Evolutionary conservation across 192 early-diverging fungal species (phyloP), one percentile per base, ranked within the genome.

Genomic region (Umbelopsis isabellina): DNA sequence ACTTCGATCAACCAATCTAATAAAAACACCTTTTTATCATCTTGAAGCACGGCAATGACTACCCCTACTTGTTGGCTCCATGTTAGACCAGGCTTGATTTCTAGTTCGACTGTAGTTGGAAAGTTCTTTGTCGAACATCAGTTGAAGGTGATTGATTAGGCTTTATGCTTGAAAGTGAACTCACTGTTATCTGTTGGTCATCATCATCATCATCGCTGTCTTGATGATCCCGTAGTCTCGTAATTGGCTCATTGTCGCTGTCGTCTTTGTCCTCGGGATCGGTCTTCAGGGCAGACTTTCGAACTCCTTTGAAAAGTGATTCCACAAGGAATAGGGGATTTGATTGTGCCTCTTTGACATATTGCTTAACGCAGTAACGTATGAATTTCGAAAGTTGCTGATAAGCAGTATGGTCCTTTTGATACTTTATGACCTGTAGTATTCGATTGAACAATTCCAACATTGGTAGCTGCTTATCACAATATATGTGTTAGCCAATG

Each of bases 391-490:
- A 52, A 25, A 92, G 75, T 49, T 90, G 84, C 20, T 73, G 70
- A 46, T 72, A 76, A 11, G 79, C 74, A 7, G 58, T 18, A 7
- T 76, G 77, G 0, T 73, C 30, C 1, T 72, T 76, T 67, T 85
- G 25, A 15, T 30, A 5, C 27, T 44, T 50, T 13, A 41, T 45
- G 23, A 82, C 83, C 21, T 20, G 45, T n/a, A 88, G 48, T 55
- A 91, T 87, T 3, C 79, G 77, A 66, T 89, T 86, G 50, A 91
- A 90, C 2, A 91, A 76, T 7, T 89, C 82, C n/a, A 91, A 58
- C 1, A 78, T 79, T 9, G 90, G 87, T 6, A 89, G 75, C 84
- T 89, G 35, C 33, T 23, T 12, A 25, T 12, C 23, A 4, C 7
- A 41, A 52, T 7, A 68, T 13, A 45, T 13, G 64, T 55, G 27